Base-by-base conservation (phyloP, 257 asterid genomes). In the Fraxinus anomala region DNA sequence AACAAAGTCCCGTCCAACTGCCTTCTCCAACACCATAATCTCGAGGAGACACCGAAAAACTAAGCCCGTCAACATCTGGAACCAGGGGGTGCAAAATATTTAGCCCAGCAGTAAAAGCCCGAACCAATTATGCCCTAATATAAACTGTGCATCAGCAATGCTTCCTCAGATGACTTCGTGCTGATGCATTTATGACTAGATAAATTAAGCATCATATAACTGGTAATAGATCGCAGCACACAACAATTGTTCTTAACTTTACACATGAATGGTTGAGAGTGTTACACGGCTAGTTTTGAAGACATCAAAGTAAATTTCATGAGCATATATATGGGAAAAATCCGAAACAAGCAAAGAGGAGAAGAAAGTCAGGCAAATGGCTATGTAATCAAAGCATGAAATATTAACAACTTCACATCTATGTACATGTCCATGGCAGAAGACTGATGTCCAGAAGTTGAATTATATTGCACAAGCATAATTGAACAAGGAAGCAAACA, bases 21-120 rank as follows among this genome's bases (percentile, higher is more conserved):
- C 96, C 94, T 89, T 95, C 99, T 87, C 94, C 96, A 83, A 94
- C 90, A 82, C 94, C 96, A 76, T 72, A 81, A 88, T 95, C 99
- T 49, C 74, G 88, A 68, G 98, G 97, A 74, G 97, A 86, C 39
- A 85, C 96, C 37, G 98, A 89, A 88, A 84, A 93, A 65, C 97
- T 89, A 68, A 82, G 67, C 76, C 86, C 85, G 54, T 87, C 96
- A 70, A 79, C 84, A 90, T 88, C 91, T 86, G 86, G 80, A 84
- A 86, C 59, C 79, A 80, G 21, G 21, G 73, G 65, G 17, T 40
- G 24, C 24, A 26, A 26, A 73, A 23, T 47, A 75, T 72, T 75
- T 31, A 74, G 67, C 42, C 36, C 54, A 63, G 21, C 63, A 70
- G 63, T 44, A 80, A 70, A 39, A 3, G 56, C 26, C 61, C 12